Base-by-base conservation (phyloP, 768 basidiomycete species). In the Pisolithus albus region DNA sequence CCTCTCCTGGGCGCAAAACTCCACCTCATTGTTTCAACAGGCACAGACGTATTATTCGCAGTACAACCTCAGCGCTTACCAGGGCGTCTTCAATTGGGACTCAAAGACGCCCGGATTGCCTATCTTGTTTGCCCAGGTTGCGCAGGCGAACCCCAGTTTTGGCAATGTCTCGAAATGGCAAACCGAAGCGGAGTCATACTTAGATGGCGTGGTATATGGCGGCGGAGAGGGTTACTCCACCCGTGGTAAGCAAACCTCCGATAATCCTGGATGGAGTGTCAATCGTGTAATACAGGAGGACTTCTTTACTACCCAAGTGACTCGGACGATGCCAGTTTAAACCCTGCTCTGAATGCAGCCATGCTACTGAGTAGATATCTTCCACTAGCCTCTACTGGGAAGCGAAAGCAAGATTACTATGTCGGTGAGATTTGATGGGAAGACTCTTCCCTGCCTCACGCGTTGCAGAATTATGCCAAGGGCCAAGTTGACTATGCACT, bases 41-140 rank as follows among this genome's bases (percentile, higher is more conserved):
- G 88, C 88, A 1, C 75, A 81, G 61, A 63, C 70, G 7, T 80
- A 80, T 61, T 92, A 83, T 64, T 60, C 69, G 9, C 68, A 78
- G 30, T 87, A 80, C 61, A 64, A 73, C 21, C 72, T 94, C 0
- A 65, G 68, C 2, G 72, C 73, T 1, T 70, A 75, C 32, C 69
- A 82, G 42, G 68, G 72, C 2, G 82, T 86, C 5, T 88, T 92
- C 69, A 93, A 93, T 64, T 97, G 93, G 93, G 93, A 93, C 62
- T 79, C 81, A 3, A 87, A 89, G 65, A 80, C 78, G 1, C 86
- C 90, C 1, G 93, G 84, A 2, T 61, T 91, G 0, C 77, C 81
- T 39, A 78, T 94, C 18, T 68, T 95, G 7, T 88, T 85, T 53
- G 77, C 85, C 1, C 89, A 95, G 59, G 73, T 90, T 24, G 79